phyloP scores from a whole-genome alignment of 2,329 filamentous ascomycete species.

The Fusarium sp. region DNA sequence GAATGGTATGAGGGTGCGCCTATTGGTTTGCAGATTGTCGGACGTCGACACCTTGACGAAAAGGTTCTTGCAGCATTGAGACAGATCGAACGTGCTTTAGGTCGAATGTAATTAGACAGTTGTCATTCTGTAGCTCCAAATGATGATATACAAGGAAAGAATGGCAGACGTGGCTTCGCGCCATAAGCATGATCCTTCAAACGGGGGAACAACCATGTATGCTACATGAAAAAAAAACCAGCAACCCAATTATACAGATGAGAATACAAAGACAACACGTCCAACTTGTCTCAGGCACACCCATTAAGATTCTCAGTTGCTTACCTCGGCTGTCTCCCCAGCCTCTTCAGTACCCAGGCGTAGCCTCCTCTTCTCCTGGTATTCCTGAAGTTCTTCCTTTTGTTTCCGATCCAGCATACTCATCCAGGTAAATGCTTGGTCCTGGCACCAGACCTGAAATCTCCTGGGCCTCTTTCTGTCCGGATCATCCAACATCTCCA shows the following conservation, averaged over 20 bases:
- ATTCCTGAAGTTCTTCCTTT: conserved; percentile 8
- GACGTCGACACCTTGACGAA: conserved; percentile 45
- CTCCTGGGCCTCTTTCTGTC: conserved; percentile 6
- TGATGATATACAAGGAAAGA: too few relatives aligned
- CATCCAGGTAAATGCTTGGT: conserved; percentile 39
- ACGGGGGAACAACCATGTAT: too few relatives aligned
- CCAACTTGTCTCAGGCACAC: too few relatives aligned
- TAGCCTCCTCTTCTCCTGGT: conserved; percentile 9
- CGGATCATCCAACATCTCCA: conserved; percentile 36
- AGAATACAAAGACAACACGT: too few relatives aligned
- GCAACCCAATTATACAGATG: too few relatives aligned
- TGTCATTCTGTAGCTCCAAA: too few relatives aligned
- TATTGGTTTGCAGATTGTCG: conserved; percentile 45
- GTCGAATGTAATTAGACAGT: background rate
- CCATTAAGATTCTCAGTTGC: background rate
- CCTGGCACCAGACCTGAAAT: conserved; percentile 26
- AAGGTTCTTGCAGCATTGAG: conserved; percentile 43
- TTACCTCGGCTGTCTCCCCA: conserved; percentile 8
- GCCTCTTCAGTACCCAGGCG: background rate
- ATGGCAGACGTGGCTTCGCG: too few relatives aligned
- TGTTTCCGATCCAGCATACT: conserved; percentile 22
- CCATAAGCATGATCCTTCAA: too few relatives aligned
- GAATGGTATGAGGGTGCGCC: conserved; percentile 41
- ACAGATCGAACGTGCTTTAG: conserved; percentile 39
- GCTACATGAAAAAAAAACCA: too few relatives aligned